Conservation (phyloP, 2,329 filamentous ascomycete genomes). For the Diaporthe capsici region DNA sequence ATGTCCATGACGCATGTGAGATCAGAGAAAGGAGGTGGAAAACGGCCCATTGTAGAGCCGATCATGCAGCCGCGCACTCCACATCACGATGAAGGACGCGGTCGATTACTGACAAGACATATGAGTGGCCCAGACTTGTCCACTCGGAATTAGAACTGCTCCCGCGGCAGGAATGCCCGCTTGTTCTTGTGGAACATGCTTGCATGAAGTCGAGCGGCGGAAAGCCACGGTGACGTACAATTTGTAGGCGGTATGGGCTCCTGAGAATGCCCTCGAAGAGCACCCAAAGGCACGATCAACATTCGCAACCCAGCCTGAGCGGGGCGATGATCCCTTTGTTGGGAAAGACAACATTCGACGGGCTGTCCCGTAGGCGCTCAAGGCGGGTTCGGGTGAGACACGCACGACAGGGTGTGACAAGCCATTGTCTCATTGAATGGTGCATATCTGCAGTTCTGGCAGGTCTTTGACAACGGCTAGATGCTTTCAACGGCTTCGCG, state of each 20-base stretch:
- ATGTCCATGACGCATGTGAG: not conserved
- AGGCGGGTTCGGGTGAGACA: conserved; percentile 26
- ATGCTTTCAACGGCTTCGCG: conserved; percentile 42
- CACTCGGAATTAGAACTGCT: conserved; percentile 13
- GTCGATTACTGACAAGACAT: conserved; percentile 5
- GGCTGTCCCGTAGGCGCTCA: conserved; percentile 4
- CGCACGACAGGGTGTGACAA: conserved; percentile 25
- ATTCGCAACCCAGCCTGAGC: not conserved
- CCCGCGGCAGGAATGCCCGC: conserved; percentile 15
- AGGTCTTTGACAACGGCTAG: conserved; percentile 35
- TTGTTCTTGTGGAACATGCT: conserved; percentile 13
- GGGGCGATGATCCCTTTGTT: conserved; percentile 28
- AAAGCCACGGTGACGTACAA: conserved; percentile 5
- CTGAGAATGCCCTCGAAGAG: not conserved
- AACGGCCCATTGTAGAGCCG: conserved; percentile 17
- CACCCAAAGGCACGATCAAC: conserved; percentile 2
- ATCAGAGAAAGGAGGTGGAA: not conserved
- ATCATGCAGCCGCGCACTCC: conserved; percentile 8
- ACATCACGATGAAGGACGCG: conserved; percentile 5
- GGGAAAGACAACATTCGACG: conserved; percentile 27
- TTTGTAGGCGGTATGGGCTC: not conserved
- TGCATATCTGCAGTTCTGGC: conserved; percentile 39
- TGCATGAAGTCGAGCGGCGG: conserved; percentile 16
- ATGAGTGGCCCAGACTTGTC: not conserved
- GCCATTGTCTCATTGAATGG: conserved; percentile 29